Conservation (phyloP, 148 eudicot species). For the Camellia lanceoleosa region DNA sequence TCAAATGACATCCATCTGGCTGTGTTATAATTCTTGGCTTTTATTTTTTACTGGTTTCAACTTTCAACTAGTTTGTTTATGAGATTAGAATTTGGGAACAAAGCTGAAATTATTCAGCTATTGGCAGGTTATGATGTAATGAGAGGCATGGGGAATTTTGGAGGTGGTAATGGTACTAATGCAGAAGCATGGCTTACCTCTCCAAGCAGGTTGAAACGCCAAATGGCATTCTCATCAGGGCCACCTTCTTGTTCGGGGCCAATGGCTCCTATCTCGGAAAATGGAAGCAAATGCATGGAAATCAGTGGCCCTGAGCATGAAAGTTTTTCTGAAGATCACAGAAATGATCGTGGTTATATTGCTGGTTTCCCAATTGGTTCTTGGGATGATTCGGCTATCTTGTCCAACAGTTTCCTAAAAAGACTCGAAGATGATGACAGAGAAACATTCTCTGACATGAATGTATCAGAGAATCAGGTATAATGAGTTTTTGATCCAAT, state of each 20-base stretch:
- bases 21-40: background rate
- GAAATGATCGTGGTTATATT: constrained; percentile 28
- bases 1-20: background rate
- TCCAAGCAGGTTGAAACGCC: constrained; percentile 37
- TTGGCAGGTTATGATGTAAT: constrained; percentile 50
- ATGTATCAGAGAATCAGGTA: constrained; percentile 63
- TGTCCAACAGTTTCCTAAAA: constrained; percentile 55
- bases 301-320: constrained; percentile 20
- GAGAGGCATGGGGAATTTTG: constrained; percentile 44
- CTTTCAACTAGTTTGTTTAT: background rate
- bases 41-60: background rate
- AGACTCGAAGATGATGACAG: constrained; percentile 35
- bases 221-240: constrained; percentile 45
- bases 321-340: constrained; percentile 22
- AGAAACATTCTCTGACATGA: constrained; percentile 36
- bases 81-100: background rate
- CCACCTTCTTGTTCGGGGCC: constrained; percentile 38
- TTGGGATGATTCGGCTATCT: constrained; percentile 68
- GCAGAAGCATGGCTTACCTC: constrained; percentile 31
- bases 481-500: background rate
- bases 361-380: constrained; percentile 40
- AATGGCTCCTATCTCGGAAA: constrained; percentile 37
- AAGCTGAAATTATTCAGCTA: constrained; percentile 18
- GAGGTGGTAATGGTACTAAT: constrained; percentile 31
- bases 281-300: constrained; percentile 37